Percentiles rank a stretch among this genome's conserved stretches.
Evolutionary conservation across 345 rosid species (phyloP).

Genomic region (Murraya paniculata): DNA sequence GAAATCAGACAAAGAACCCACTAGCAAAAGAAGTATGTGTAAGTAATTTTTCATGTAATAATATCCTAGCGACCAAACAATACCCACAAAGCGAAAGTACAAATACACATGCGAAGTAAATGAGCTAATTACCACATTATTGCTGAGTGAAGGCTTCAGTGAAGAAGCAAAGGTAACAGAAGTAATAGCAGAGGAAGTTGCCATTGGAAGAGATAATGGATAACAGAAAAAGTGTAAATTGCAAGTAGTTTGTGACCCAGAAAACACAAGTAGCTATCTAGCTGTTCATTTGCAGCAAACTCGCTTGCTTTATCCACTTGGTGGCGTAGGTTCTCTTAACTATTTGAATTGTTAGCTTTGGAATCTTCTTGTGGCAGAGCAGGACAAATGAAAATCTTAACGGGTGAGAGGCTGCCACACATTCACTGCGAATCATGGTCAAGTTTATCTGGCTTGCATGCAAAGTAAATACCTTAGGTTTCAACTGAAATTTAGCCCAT

Average conservation of each 20-base stretch:
- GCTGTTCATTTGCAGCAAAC: neutral
- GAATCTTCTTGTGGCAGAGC: neutral
- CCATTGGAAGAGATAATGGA: conserved; percentile 20
- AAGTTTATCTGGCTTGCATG: neutral
- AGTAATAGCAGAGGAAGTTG: conserved; percentile 23
- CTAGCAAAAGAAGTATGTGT: neutral
- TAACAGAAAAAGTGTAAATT: neutral
- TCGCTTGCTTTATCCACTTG: neutral
- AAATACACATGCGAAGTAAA: neutral
- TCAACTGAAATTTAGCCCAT: neutral
- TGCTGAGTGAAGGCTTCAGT: conserved; percentile 19
- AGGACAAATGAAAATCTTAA: neutral
- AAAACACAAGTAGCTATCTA: neutral
- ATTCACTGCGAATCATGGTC: neutral
- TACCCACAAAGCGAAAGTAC: neutral
- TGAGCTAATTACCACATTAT: conserved; percentile 17
- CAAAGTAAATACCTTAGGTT: neutral
- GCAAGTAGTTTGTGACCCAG: conserved; percentile 1
- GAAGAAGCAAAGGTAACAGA: conserved; percentile 19
- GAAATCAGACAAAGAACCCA: neutral
- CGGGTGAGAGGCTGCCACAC: neutral
- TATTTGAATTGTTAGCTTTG: neutral
- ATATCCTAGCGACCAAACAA: neutral
- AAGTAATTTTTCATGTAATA: too few species aligned
- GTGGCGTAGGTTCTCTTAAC: neutral